Evolutionary conservation across 306 rosid genomes (phyloP).

Genomic region (Sesbania bispinosa): DNA sequence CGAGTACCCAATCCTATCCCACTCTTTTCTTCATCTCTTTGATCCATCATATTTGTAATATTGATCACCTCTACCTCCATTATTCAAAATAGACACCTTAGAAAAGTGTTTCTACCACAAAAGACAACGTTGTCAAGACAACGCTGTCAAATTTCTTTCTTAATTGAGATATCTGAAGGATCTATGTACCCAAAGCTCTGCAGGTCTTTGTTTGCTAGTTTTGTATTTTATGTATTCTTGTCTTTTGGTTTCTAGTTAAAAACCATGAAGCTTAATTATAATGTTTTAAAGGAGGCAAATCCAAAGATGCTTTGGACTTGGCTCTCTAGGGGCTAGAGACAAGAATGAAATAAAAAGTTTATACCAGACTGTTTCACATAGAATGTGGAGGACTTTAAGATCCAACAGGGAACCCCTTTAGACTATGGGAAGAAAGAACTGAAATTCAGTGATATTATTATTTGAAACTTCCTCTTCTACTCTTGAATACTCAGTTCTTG

Average conservation of each 20-base stretch:
- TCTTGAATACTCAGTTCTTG: neutral
- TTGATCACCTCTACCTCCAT: neutral
- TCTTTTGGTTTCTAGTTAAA: conserved; percentile 8
- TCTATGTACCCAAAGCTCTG: neutral
- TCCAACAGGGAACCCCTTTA: neutral
- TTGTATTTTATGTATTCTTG: neutral
- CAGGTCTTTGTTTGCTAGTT: neutral
- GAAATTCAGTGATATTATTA: neutral
- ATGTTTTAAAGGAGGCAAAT: neutral
- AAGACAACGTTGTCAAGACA: neutral
- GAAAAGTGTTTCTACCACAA: conserved; percentile 5
- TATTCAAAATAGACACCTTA: neutral
- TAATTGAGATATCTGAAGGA: conserved; percentile 11
- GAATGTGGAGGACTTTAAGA: neutral
- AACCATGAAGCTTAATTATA: neutral
- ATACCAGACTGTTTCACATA: neutral
- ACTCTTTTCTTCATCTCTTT: neutral
- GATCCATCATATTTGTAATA: neutral
- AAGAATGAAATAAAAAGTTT: neutral
- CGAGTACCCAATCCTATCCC: neutral
- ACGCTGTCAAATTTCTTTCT: neutral
- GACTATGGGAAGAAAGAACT: neutral
- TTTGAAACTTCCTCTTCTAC: neutral
- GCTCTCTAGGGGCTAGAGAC: neutral
- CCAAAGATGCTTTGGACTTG: neutral